A percentile compares a stretch with the other conserved stretches of the same genome.
Evolutionary conservation across 2,329 filamentous ascomycete genomes (phyloP).

Genomic region (Setomelanomma holmii): DNA sequence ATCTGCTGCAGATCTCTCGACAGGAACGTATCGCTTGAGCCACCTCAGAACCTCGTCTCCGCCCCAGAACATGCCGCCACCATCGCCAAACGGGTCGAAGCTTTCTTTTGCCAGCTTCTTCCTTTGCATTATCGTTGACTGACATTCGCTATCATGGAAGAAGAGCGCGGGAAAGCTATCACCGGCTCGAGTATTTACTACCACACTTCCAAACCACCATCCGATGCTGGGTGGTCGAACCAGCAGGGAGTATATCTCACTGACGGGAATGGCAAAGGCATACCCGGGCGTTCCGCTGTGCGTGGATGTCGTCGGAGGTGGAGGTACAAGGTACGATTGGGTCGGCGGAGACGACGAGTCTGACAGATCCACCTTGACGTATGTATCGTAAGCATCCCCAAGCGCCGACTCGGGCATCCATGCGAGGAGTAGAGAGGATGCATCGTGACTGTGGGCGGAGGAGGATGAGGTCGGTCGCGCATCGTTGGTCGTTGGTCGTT

Average conservation of each 20-base stretch:
- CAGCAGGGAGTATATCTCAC: slow-evolving; percentile 87
- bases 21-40: slow-evolving; percentile 81
- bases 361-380: slow-evolving; percentile 92
- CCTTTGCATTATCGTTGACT: slow-evolving; percentile 92
- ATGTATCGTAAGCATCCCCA: slow-evolving; percentile 82
- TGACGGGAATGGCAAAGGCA: slow-evolving; percentile 89
- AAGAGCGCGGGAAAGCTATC: slow-evolving; percentile 96
- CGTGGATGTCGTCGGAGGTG: slow-evolving; percentile 83
- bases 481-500: slow-evolving; percentile 50
- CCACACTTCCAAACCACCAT: slow-evolving; percentile 97
- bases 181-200: slow-evolving; percentile 89
- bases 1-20: slow-evolving; percentile 86
- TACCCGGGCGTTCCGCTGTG: slow-evolving; percentile 78
- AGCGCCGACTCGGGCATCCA: slow-evolving; percentile 93
- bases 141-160: slow-evolving; percentile 96
- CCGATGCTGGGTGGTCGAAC: slow-evolving; percentile 91
- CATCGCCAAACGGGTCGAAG: slow-evolving; percentile 89
- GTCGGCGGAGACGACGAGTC: slow-evolving; percentile 81
- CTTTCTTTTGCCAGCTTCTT: slow-evolving; percentile 82
- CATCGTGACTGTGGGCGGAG: slow-evolving; percentile 54
- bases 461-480: slow-evolving; percentile 51
- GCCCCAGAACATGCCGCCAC: slow-evolving; percentile 93
- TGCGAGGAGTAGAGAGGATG: slow-evolving; percentile 82
- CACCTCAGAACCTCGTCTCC: slow-evolving; percentile 94
- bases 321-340: slow-evolving; percentile 89